Conservation (phyloP, 2,329 filamentous ascomycete species). For the Fusarium sp. region DNA sequence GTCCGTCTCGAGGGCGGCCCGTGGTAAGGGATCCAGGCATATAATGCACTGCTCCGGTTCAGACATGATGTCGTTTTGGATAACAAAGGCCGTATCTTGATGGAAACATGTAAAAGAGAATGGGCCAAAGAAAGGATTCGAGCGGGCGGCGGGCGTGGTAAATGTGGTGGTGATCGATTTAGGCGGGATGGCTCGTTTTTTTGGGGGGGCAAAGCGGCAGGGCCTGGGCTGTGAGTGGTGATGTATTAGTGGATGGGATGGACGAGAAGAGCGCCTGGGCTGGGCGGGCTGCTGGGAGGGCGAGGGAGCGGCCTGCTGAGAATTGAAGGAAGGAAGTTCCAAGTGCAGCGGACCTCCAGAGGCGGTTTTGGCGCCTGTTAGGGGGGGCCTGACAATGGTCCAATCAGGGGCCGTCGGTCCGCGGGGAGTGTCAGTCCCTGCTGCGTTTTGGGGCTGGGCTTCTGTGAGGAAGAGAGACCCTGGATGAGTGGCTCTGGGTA, state of each 20-base stretch:
- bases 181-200: conserved; percentile 23
- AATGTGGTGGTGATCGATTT: conserved; percentile 34
- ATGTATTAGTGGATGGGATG: conserved; percentile 47
- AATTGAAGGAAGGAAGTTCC: conserved; percentile 44
- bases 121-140: conserved; percentile 33
- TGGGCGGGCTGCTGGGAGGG: background rate
- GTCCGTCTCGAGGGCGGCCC: conserved; percentile 39
- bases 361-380: conserved; percentile 46
- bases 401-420: conserved; percentile 45
- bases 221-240: conserved; percentile 36
- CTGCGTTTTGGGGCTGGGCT: conserved; percentile 6
- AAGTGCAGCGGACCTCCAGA: conserved; percentile 35
- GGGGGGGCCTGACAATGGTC: conserved; percentile 37
- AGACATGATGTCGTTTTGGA: conserved; percentile 59
- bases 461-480: conserved; percentile 8
- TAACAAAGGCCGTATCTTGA: conserved; percentile 49
- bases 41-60: conserved; percentile 75
- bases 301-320: conserved; percentile 33
- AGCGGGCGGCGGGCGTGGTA: conserved; percentile 36
- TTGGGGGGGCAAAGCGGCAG: conserved; percentile 28
- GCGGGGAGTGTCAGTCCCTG: conserved; percentile 43
- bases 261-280: conserved; percentile 20
- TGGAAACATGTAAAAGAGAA: conserved; percentile 60
- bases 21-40: conserved; percentile 70
- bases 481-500: conserved; percentile 33